These are phyloP conservation scores for Trypanosoma rangeli DNA, from an alignment of 208 protist species.

Conservation along the genomic window DNA sequence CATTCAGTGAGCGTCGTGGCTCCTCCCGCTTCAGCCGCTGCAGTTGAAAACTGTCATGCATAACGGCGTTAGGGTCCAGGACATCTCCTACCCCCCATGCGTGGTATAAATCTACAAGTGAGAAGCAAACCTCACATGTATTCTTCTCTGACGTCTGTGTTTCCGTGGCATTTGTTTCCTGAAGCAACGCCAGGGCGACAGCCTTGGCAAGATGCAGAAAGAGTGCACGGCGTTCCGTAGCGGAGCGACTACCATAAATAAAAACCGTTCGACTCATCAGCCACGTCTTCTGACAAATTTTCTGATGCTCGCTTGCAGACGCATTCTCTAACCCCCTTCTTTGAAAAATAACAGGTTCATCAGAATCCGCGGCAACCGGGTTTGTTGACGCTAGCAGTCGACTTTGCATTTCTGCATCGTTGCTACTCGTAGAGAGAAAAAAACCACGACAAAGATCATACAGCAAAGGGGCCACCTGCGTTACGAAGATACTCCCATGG, in stretches of 20 bases:
- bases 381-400: not conserved
- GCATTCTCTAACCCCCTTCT: not conserved
- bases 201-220: slow-evolving; percentile 27
- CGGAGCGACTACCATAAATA: slow-evolving; percentile 26
- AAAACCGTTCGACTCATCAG: slow-evolving; percentile 22
- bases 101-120: slow-evolving; percentile 47
- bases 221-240: slow-evolving; percentile 24
- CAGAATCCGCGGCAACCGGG: not conserved
- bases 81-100: slow-evolving; percentile 45
- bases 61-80: slow-evolving; percentile 25
- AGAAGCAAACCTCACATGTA: slow-evolving; percentile 25
- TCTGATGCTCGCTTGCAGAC: not conserved
- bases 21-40: slow-evolving; percentile 4
- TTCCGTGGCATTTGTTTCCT: not conserved
- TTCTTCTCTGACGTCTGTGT: not conserved
- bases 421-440: not conserved
- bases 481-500: slow-evolving; percentile 31
- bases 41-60: slow-evolving; percentile 19
- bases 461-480: slow-evolving; percentile 31
- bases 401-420: not conserved
- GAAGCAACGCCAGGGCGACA: slow-evolving; percentile 3
- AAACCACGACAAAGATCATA: slow-evolving; percentile 30
- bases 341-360: slow-evolving; percentile 1
- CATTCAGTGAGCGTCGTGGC: slow-evolving; percentile 14
- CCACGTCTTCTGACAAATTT: not conserved